Evolutionary conservation across 73 alveolate species (phyloP).

Genomic region (Diophrys sp.): DNA sequence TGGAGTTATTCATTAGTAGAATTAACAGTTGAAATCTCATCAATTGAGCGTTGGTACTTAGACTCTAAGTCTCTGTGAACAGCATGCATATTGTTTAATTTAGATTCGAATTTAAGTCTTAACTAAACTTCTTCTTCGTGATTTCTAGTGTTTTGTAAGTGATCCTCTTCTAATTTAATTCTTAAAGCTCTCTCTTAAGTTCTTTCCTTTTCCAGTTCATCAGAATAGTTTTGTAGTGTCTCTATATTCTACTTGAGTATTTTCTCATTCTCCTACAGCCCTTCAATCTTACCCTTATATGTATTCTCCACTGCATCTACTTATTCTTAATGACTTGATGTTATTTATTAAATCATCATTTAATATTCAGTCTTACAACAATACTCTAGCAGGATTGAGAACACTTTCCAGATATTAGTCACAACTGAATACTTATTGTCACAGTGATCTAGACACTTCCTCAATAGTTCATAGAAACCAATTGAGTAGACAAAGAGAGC

Average conservation of each 20-base stretch:
- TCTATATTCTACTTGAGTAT: slow-evolving; percentile 18
- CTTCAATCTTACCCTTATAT: slow-evolving; percentile 43
- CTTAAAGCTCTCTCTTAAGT: slow-evolving; percentile 20
- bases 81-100: slow-evolving; percentile 60
- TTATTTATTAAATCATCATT: slow-evolving; percentile 12
- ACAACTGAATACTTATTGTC: slow-evolving; percentile 38
- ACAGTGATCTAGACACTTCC: slow-evolving; percentile 25
- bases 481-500: slow-evolving; percentile 36
- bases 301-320: slow-evolving; percentile 40
- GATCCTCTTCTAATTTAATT: slow-evolving; percentile 50
- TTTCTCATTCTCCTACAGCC: slow-evolving; percentile 23
- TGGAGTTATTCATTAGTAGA: not conserved
- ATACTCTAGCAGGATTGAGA: slow-evolving; percentile 45
- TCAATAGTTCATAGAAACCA: slow-evolving; percentile 40
- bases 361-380: slow-evolving; percentile 54
- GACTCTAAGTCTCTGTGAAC: slow-evolving; percentile 48
- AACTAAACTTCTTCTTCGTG: slow-evolving; percentile 76
- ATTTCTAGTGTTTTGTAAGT: slow-evolving; percentile 22
- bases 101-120: slow-evolving; percentile 63
- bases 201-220: slow-evolving; percentile 47
- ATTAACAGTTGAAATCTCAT: not conserved
- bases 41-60: not conserved
- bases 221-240: slow-evolving; percentile 28
- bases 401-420: slow-evolving; percentile 46
- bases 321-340: not conserved